Percentiles rank a stretch among this genome's conserved stretches.
phyloP scores from a whole-genome alignment of 805 yeast genomes.

The Sugiyamaella valdiviana region DNA sequence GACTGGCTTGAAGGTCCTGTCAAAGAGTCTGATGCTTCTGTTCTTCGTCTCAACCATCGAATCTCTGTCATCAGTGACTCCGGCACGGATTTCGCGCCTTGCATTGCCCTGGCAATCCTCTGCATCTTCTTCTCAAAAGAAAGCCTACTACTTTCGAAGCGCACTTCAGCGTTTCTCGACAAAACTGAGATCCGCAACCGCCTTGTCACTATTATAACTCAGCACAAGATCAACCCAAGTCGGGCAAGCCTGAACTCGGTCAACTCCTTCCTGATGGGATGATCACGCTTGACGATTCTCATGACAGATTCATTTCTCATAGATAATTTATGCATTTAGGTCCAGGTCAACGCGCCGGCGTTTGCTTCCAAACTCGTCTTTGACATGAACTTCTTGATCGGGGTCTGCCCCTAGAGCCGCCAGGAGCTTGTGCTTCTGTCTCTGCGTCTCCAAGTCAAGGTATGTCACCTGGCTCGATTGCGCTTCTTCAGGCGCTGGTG shows the following conservation, averaged over 20 bases:
- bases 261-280: slow-evolving; percentile 50
- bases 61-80: slow-evolving; percentile 52
- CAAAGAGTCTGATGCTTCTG: no score
- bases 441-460: slow-evolving; percentile 20
- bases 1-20: slow-evolving; percentile 19
- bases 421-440: slow-evolving; percentile 16
- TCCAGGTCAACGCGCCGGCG: slow-evolving; percentile 9
- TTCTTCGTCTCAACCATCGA: not conserved
- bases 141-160: slow-evolving; percentile 32
- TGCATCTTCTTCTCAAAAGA: slow-evolving; percentile 39
- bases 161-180: slow-evolving; percentile 17
- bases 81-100: slow-evolving; percentile 62
- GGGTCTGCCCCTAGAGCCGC: slow-evolving; percentile 18
- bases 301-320: not conserved
- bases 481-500: not conserved
- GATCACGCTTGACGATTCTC: slow-evolving; percentile 3
- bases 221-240: slow-evolving; percentile 61
- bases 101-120: slow-evolving; percentile 49
- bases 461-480: slow-evolving; percentile 20
- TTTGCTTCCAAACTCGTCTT: not conserved
- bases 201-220: slow-evolving; percentile 43
- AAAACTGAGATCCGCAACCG: slow-evolving; percentile 54
- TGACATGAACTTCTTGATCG: not conserved
- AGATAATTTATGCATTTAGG: not conserved
- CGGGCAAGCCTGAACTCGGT: slow-evolving; percentile 71